A percentile compares a stretch with the other conserved stretches of the same genome.
phyloP scores from a whole-genome alignment of 495 filamentous ascomycete species.

The Lepraria neglecta region DNA sequence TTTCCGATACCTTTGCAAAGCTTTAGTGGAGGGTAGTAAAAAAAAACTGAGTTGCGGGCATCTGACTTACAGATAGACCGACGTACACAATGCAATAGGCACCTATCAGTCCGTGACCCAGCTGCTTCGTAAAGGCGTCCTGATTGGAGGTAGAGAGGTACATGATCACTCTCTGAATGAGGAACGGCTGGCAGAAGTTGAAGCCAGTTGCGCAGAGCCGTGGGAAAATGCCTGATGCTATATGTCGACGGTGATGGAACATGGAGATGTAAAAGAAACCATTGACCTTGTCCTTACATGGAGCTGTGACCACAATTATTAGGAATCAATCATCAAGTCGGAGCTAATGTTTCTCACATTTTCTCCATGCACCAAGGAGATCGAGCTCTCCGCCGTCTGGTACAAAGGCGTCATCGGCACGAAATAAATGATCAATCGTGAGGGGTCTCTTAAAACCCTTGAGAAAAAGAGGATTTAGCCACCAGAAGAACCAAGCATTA shows the following conservation, averaged over 20 bases:
- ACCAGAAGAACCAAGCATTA: constrained; percentile 48
- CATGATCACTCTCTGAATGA: constrained; percentile 48
- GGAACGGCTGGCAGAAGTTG: constrained; percentile 57
- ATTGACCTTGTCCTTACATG: constrained; percentile 24
- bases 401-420: constrained; percentile 41
- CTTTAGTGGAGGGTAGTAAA: not conserved
- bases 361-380: constrained; percentile 37
- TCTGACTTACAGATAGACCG: constrained; percentile 48
- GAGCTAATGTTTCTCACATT: constrained; percentile 21
- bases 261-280: constrained; percentile 42
- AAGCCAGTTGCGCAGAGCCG: constrained; percentile 52
- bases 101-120: constrained; percentile 58
- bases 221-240: constrained; percentile 47
- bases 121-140: constrained; percentile 36
- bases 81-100: constrained; percentile 55
- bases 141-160: constrained; percentile 42
- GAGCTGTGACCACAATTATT: not conserved
- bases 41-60: not conserved
- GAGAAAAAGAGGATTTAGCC: constrained; percentile 53
- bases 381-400: constrained; percentile 37
- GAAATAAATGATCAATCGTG: constrained; percentile 40
- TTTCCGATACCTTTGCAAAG: not conserved
- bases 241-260: constrained; percentile 43
- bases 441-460: constrained; percentile 44
- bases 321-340: not conserved